These are phyloP conservation scores for Colletotrichum melonis DNA, from an alignment of 2,329 filamentous ascomycete species.

Conservation along the genomic window DNA sequence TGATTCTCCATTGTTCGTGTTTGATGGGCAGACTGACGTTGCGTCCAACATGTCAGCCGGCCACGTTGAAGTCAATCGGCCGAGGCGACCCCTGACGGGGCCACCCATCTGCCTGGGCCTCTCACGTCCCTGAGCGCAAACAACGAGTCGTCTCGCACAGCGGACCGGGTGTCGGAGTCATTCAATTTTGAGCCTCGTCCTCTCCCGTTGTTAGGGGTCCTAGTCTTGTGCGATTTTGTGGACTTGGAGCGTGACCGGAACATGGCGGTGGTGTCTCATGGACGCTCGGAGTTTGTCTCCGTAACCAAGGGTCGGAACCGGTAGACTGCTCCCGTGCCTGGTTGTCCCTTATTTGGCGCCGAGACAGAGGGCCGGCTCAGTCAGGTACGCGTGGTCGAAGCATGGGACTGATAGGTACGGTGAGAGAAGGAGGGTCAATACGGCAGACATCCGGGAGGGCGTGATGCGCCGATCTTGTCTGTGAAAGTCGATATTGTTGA, in stretches of 20 bases:
- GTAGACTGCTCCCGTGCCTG: slow-evolving; percentile 9
- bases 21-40: slow-evolving; percentile 19
- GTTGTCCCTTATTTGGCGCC: slow-evolving; percentile 1
- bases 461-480: slow-evolving; percentile 25
- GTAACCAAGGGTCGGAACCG: slow-evolving; percentile 2
- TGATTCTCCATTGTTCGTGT: not conserved
- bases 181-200: slow-evolving; percentile 17
- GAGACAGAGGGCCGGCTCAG: slow-evolving; percentile 21
- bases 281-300: not conserved
- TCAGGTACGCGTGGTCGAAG: slow-evolving; percentile 14
- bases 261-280: not conserved
- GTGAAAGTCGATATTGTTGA: slow-evolving; percentile 4
- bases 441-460: slow-evolving; percentile 15
- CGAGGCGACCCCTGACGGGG: slow-evolving; percentile 13
- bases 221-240: not conserved
- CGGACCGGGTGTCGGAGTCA: not conserved
- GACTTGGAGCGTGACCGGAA: not conserved
- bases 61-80: slow-evolving; percentile 18
- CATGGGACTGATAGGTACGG: not conserved
- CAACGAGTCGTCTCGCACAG: slow-evolving; percentile 1
- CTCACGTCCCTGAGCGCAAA: slow-evolving; percentile 6
- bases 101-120: not conserved
- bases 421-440: not conserved
- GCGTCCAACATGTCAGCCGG: not conserved
- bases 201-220: not conserved